Evolutionary conservation across 2,329 filamentous ascomycete genomes (phyloP).

Genomic region (Pestalotiopsis sp.): DNA sequence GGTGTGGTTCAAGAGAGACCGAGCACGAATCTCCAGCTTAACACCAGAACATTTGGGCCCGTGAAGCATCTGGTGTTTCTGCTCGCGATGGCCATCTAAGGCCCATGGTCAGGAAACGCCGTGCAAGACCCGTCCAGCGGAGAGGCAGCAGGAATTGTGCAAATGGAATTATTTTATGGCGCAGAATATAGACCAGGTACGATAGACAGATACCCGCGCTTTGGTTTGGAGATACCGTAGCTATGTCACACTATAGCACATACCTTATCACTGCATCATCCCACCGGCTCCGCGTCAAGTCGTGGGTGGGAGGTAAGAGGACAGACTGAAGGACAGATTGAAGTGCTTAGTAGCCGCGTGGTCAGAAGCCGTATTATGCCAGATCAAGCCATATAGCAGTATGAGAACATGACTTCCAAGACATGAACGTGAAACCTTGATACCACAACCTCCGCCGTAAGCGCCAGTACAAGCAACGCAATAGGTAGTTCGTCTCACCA

Average conservation of each 20-base stretch:
- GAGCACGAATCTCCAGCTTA: too few relatives aligned
- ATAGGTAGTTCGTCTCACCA: not conserved
- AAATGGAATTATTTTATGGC: not conserved
- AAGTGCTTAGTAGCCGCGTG: too few relatives aligned
- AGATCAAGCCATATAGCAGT: not conserved
- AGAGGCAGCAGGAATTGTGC: not conserved
- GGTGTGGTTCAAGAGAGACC: too few relatives aligned
- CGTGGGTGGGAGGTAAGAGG: too few relatives aligned
- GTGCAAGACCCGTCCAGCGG: not conserved
- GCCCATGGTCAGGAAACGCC: not conserved
- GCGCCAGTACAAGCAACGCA: not conserved
- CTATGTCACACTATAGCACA: not conserved
- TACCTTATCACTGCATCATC: too few relatives aligned
- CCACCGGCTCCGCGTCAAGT: too few relatives aligned
- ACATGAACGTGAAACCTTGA: not conserved
- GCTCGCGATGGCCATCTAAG: not conserved
- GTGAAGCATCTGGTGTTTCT: too few relatives aligned
- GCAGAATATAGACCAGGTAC: constrained; percentile 1
- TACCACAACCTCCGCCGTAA: not conserved
- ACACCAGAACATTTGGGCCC: too few relatives aligned
- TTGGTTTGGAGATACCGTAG: not conserved
- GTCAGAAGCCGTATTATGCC: not conserved
- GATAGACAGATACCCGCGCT: constrained; percentile 6
- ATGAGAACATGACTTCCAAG: not conserved
- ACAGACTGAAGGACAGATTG: too few relatives aligned